These are phyloP conservation scores for Blastomyces silverae DNA, from an alignment of 2,329 filamentous ascomycete genomes.

Conservation along the genomic window DNA sequence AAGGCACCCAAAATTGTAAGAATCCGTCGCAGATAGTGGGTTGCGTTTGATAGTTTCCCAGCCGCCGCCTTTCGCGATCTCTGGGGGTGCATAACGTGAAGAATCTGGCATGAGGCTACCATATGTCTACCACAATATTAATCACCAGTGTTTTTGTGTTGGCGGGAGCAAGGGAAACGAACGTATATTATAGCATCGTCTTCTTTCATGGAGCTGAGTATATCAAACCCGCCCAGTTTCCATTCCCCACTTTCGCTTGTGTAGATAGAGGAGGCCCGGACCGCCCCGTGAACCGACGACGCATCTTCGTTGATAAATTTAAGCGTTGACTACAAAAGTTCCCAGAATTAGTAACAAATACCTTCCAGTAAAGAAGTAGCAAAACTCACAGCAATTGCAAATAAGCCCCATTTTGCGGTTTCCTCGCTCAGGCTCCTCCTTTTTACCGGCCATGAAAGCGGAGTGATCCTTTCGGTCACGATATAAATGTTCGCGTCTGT, in stretches of 20 bases:
- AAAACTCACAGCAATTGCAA: conserved; percentile 65
- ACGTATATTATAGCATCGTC: conserved; percentile 90
- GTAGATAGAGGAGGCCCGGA: conserved; percentile 81
- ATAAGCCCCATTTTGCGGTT: conserved; percentile 93
- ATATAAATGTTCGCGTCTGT: conserved; percentile 95
- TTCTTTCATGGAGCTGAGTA: conserved; percentile 90
- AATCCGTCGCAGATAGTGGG: conserved; percentile 73
- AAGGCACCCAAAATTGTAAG: conserved; percentile 76
- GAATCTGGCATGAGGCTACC: conserved; percentile 83
- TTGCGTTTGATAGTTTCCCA: conserved; percentile 86
- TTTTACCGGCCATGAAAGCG: conserved; percentile 83
- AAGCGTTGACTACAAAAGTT: conserved; percentile 62
- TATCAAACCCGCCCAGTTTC: conserved; percentile 91
- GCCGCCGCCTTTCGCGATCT: conserved; percentile 79
- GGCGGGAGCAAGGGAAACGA: conserved; percentile 22
- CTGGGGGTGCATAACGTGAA: conserved; percentile 75
- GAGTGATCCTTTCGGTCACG: conserved; percentile 82
- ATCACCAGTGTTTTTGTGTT: conserved; percentile 12
- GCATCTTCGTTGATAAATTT: conserved; percentile 97
- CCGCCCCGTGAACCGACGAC: conserved; percentile 78
- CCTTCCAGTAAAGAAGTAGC: not conserved
- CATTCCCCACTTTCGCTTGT: conserved; percentile 95
- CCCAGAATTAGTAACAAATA: not conserved
- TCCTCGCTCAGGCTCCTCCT: conserved; percentile 81
- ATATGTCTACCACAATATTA: conserved; percentile 55